Evolutionary conservation across 768 basidiomycete species (phyloP), one percentile per base, ranked within the genome.

Genomic region (Mycena belliarum): DNA sequence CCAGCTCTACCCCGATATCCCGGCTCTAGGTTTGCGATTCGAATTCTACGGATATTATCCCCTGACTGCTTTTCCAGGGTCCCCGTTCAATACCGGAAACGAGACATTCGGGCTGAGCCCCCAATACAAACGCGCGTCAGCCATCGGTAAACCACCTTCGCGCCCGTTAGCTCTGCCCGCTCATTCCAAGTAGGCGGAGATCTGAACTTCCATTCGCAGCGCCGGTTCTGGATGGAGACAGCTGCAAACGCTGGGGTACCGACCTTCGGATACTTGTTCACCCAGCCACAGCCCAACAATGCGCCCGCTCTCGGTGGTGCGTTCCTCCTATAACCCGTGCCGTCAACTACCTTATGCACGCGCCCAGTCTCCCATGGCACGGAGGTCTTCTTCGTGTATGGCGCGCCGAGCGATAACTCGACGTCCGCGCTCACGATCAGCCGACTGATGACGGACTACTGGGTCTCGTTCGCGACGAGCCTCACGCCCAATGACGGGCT

Each of bases 381-480:
- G 1, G 75, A 76, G 54, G 38, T 75, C 15, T 8, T 28, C 6
- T 76, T 59, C 51, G 71, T 76, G 6, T 76, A 70, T 48, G 73
- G 73, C 7, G 60, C 47, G 0, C 61, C 64, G 14, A 43, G 29
- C 11, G 64, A 63, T 40, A 25, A 29, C 11, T 49, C 62, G 7
- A 52, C 48, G 7, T 55, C 32, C 51, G 64, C 43, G 5, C 55
- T 46, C 20, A 42, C 49, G 0, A 64, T 79, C 1, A 77, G 77
- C 42, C 63, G 48, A 5, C 12, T 61, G 16, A 78, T 79, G 77
- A 70, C 71, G 18, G 75, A 79, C 28, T 79, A 78, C 43, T 79
- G 78, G 79, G 64, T 80, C 20, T 79, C 79, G 0, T 80, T 80
- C 51, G 75, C 75, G 1, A 75, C 73, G 1, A 75, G 73, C 24